Evolutionary conservation across 345 rosid genomes (phyloP), one percentile per base, ranked within the genome.

Genomic region (Sisymbrium altissimum): DNA sequence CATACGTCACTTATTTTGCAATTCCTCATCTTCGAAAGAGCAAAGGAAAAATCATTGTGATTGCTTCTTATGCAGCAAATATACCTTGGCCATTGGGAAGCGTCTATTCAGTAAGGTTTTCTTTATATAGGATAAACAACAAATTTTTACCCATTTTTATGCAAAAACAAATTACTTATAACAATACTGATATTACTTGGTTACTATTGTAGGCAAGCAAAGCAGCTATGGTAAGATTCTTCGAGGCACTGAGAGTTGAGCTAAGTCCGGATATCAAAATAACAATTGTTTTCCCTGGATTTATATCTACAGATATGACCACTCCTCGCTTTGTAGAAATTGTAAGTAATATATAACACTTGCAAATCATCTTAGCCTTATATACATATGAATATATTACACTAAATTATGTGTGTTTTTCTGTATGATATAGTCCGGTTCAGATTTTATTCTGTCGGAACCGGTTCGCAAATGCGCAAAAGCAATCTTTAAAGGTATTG

Each of bases 161-260:
- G n/a, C n/a, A n/a, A n/a, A n/a, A n/a, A n/a, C n/a, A n/a, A n/a
- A n/a, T n/a, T n/a, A n/a, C n/a, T 23, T 23, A 23, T 23, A 3
- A 23, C 25, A 3, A 4, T 46, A 46, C 8, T 48, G 53, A 19
- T 18, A 1, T 18, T 8, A 48, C 27, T 19, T 21, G 14, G 13
- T 19, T 18, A 18, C 1, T 6, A 9, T 49, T 49, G 29, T 49
- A 49, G 54, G 54, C 29, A 49, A 49, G 54, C 7, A 49, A 89
- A 66, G 89, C 89, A 18, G 90, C 87, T 0, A 9, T 78, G 27
- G 27, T 87, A 36, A 78, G 73, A 61, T 77, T 83, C 35, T 86
- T 62, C 38, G 88, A 86, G 78, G 57, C 88, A 45, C n/a, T 83
- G 41, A 79, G 87, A 69, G 18, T 73, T 41, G 93, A 88, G 55